phyloP scores from a whole-genome alignment of 2,329 filamentous ascomycete species.

The Peltaster fructicola region DNA sequence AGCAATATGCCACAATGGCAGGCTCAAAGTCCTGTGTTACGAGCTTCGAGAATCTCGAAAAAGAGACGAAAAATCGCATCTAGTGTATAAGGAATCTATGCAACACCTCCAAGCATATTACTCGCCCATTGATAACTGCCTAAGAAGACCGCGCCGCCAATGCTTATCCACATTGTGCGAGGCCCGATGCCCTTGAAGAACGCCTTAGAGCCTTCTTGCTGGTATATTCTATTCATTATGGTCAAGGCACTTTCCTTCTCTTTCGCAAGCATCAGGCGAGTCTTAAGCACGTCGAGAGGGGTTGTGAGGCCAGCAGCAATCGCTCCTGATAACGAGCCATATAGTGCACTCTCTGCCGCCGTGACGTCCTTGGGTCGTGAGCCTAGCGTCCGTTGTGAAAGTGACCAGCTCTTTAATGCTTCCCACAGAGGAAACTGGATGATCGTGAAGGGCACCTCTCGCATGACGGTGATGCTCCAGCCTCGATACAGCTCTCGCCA shows the following conservation, averaged over 20 bases:
- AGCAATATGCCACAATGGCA: no score
- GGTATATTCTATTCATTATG: conserved; percentile 48
- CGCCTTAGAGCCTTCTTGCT: conserved; percentile 44
- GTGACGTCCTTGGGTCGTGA: conserved; percentile 30
- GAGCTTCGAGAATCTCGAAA: no score
- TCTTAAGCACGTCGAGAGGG: conserved; percentile 91
- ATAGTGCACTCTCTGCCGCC: conserved; percentile 64
- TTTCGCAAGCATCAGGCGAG: conserved; percentile 77
- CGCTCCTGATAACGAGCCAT: conserved; percentile 68
- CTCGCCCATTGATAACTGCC: conserved; percentile 83
- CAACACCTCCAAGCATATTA: conserved; percentile 44
- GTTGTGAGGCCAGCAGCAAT: conserved; percentile 80
- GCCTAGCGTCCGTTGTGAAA: conserved; percentile 21
- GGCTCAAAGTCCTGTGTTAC: no score
- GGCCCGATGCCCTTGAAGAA: conserved; percentile 71
- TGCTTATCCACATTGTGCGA: conserved; percentile 83
- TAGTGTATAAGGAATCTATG: no score
- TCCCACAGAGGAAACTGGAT: conserved; percentile 98
- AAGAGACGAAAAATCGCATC: no score
- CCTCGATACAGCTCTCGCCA: conserved; percentile 79
- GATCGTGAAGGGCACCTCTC: conserved; percentile 92
- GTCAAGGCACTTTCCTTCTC: conserved; percentile 41
- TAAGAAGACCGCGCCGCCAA: conserved; percentile 84
- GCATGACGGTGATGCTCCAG: conserved; percentile 79
- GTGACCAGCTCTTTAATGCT: conserved; percentile 59